Base-by-base conservation (phyloP, 2,329 filamentous ascomycete genomes). In the Ceratocystis smalleyi region DNA sequence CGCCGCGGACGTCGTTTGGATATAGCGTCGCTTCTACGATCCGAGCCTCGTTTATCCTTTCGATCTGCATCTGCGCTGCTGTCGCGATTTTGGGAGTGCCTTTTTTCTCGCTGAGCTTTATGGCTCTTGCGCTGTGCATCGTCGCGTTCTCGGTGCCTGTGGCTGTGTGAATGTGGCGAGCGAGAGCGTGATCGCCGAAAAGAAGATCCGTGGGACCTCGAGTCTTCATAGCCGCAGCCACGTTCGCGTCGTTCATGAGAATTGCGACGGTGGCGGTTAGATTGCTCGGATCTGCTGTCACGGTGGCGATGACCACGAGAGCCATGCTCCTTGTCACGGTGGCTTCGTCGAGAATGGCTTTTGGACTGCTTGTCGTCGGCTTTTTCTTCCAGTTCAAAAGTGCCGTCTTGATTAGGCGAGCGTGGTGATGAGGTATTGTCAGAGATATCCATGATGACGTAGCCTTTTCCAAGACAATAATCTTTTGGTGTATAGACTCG, bases 191-290 rank as follows among this genome's bases (percentile, higher is more conserved):
- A 22, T 43, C 43, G 54, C 10, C 45, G 30, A 2, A 47, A 35
- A 32, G 30, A 45, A 27, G 43, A 55, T 35, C 30, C 49, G 30
- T 51, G 22, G 22, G 43, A 15, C 2, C 22, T 49, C 6, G 47
- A 15, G 3, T 35, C 35, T 30, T 57, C n/a, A 32, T 40, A 27
- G 17, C 43, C 27, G 8, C 22, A 15, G 22, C 15, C 30, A 19
- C 47, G 49, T 19, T 65, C 60, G n/a, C 27, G 59, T 27, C 49
- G 19, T 17, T 57, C 35, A 1, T 43, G 43, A 45, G 64, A 65
- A 12, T 43, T 61, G 30, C 43, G 35, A 40, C 54, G 59, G 22
- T 47, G 60, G 51, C 43, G 64, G n/a, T 30, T 61, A 54, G 49
- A 63, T 43, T n/a, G 32, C n/a, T 62, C 24, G 30, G 19, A n/a